Base-by-base conservation (phyloP, 177 flowering plant genomes). In the Tripterygium wilfordii region DNA sequence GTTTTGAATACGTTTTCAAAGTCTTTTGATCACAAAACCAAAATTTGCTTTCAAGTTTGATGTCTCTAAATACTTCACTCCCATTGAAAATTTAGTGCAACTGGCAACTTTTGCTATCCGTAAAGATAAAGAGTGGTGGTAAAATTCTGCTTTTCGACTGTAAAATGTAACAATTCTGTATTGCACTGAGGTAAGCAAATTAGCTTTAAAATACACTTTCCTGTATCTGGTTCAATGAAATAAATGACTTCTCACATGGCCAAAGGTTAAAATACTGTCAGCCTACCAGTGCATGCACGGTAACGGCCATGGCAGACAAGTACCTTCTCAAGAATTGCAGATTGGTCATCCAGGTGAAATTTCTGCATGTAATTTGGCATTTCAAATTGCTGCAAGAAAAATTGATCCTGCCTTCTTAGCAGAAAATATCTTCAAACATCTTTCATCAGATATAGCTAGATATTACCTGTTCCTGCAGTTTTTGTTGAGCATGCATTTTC, bases 291-390 rank as follows among this genome's bases (percentile, higher is more conserved):
- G n/a, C n/a, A n/a, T n/a, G n/a, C n/a, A n/a, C n/a, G n/a, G n/a
- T n/a, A 10, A 3, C n/a, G 36, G 17, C 2, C 19, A 36, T 36
- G 36, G 43, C 8, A 48, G n/a, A 22, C 36, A 57, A 44, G 14
- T 60, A 89, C 94, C 85, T 70, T 76, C 46, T 78, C 84, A 42
- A 89, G 88, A 53, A 84, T 80, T 26, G 70, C 72, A 49, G 86
- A 80, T 56, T 89, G 95, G 44, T 86, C 90, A 61, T 82, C 80
- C 41, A 71, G 44, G 60, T 68, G 69, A 68, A 68, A 84, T 54
- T 74, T 78, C 27, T 94, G 88, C 88, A 89, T 89, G 57, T 70
- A 58, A 61, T 63, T 75, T 35, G 86, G 66, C 97, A 89, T 89
- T 78, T 84, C 94, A 56, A 84, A 61, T 78, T 89, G 95, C 94